Evolutionary conservation across 202 grass and related monocot genomes (phyloP).

Genomic region (Digitaria exilis): DNA sequence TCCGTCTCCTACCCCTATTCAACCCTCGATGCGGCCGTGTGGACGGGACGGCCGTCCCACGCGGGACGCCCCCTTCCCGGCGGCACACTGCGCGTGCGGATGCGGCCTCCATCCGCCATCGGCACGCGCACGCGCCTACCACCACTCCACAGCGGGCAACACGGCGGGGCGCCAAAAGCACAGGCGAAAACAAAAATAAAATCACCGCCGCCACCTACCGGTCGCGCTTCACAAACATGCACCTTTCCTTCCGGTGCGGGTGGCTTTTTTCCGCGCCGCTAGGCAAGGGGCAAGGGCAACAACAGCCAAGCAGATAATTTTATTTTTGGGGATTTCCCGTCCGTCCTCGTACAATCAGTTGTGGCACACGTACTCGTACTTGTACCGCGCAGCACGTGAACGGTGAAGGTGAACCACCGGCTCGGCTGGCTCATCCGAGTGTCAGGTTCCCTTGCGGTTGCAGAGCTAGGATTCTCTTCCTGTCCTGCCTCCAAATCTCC

Average conservation of each 20-base stretch:
- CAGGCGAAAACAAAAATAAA: not conserved
- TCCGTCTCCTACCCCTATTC: too few relatives aligned
- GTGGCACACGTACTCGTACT: not conserved
- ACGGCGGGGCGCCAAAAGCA: not conserved
- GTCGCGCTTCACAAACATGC: not conserved
- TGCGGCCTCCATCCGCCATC: not conserved
- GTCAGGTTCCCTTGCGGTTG: conserved; percentile 1
- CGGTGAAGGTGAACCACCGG: not conserved
- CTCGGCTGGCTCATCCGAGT: not conserved
- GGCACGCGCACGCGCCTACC: not conserved
- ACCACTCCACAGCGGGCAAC: not conserved
- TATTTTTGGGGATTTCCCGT: not conserved
- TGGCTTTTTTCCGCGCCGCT: not conserved
- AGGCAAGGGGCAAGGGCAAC: too few relatives aligned
- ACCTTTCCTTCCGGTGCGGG: not conserved
- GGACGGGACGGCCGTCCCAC: too few relatives aligned
- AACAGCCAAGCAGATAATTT: not conserved
- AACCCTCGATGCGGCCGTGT: too few relatives aligned
- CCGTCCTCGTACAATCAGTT: not conserved
- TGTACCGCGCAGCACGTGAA: conserved; percentile 7
- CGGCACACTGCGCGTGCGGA: not conserved
- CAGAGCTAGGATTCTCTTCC: conserved; percentile 1
- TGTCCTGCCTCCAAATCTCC: conserved; percentile 1
- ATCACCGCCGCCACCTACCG: not conserved
- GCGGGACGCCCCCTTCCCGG: not conserved